Evolutionary conservation across 1,284 basidiomycete genomes (phyloP), one percentile per base, ranked within the genome.

Genomic region (Porodaedalea pini): DNA sequence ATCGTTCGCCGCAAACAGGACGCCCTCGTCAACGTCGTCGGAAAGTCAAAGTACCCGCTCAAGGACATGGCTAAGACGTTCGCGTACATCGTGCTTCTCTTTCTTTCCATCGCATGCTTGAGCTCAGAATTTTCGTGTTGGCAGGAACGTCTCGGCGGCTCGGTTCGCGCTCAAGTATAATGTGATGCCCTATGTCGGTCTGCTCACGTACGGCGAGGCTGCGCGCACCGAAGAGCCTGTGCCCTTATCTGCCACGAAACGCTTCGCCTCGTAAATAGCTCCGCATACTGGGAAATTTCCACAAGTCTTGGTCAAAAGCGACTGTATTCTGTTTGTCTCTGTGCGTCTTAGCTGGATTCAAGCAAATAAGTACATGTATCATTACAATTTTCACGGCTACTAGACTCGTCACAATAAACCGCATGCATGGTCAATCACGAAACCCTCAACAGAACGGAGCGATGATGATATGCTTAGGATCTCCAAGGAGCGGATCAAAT

Each of bases 151-250:
- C 37, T 73, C 80, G 10, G 76, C 87, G 11, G 85, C 85, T 3
- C 74, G 82, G 58, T 95, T 92, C 68, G 75, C 81, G 0, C 78
- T 96, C 47, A 89, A 89, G 67, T 96, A 94, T 74, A 94, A 95
- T 66, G 70, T 92, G 25, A 95, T 95, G 92, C 93, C 93, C 11
- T 85, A 89, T 66, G 89, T 95, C 13, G 93, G 93, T 4, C 63
- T 83, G 37, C 76, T 96, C 45, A 85, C 81, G 3, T 89, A 86
- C 56, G 91, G 91, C 19, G 85, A 88, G 66, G 88, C 83, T 8
- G 86, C 80, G 40, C 79, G 79, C 62, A 88, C 86, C 32, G 64
- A 66, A 1, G 73, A 79, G 50, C 72, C 78, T 31, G 71, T 88
- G 27, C 71, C 72, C 5, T 81, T 83, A 69, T 79, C 81, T 51